Evolutionary conservation across 768 basidiomycete species (phyloP).

Genomic region (Daedaleopsis nitida): DNA sequence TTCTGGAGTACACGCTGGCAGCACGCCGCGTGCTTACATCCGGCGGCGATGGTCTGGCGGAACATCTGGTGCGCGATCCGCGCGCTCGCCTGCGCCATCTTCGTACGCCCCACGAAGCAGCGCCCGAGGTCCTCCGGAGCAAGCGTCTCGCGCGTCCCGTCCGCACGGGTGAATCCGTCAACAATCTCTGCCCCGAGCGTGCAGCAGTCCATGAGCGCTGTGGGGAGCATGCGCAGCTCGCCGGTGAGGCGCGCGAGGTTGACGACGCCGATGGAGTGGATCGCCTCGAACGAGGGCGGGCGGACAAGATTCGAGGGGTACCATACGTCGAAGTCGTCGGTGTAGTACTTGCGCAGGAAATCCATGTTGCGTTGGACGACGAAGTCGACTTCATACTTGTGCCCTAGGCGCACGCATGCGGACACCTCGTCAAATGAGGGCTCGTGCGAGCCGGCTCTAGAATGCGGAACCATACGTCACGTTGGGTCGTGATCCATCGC

Average conservation of each 20-base stretch:
- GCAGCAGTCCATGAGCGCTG: slow-evolving; percentile 23
- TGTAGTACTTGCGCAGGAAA: slow-evolving; percentile 10
- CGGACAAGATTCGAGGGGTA: background rate
- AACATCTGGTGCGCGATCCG: slow-evolving; percentile 23
- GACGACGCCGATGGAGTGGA: slow-evolving; percentile 17
- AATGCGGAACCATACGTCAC: no score
- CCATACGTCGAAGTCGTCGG: slow-evolving; percentile 6
- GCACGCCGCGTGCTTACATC: slow-evolving; percentile 14
- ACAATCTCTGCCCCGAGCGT: slow-evolving; percentile 17
- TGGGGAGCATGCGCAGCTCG: slow-evolving; percentile 13
- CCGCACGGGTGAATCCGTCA: slow-evolving; percentile 2
- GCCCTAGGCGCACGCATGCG: slow-evolving; percentile 14
- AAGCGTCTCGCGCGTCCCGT: slow-evolving; percentile 16
- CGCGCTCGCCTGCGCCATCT: slow-evolving; percentile 21
- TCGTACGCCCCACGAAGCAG: slow-evolving; percentile 19
- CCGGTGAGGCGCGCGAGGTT: slow-evolving; percentile 20
- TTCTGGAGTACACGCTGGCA: slow-evolving; percentile 17
- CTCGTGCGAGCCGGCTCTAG: background rate
- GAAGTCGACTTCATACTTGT: slow-evolving; percentile 13
- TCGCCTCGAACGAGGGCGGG: slow-evolving; percentile 1
- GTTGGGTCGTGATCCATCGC: background rate
- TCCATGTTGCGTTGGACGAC: background rate
- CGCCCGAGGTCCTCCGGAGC: slow-evolving; percentile 18
- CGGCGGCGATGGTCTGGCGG: background rate
- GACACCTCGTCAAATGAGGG: slow-evolving; percentile 4